Evolutionary conservation across 1,284 basidiomycete genomes (phyloP).

Genomic region (Pseudozyma thailandica): DNA sequence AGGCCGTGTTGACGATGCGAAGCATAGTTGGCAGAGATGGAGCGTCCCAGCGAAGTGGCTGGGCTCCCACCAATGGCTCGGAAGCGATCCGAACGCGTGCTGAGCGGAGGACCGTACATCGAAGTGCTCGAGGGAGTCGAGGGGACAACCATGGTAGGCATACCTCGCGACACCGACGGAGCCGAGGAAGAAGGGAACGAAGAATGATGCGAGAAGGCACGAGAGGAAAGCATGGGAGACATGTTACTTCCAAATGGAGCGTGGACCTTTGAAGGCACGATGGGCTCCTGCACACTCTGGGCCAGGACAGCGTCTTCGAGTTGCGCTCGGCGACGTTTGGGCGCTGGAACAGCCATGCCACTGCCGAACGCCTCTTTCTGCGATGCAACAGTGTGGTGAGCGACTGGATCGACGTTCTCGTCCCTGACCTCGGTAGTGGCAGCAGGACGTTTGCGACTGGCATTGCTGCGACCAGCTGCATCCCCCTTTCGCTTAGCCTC

Average conservation of each 20-base stretch:
- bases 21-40: constrained; percentile 36
- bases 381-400: not conserved
- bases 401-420: constrained; percentile 25
- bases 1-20: constrained; percentile 13
- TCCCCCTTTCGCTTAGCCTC: constrained; percentile 38
- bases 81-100: constrained; percentile 40
- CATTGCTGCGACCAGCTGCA: constrained; percentile 7
- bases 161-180: constrained; percentile 10
- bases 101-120: constrained; percentile 24
- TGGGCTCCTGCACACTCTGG: not conserved
- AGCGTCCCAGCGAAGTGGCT: constrained; percentile 24
- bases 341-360: not conserved
- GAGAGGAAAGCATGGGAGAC: constrained; percentile 34
- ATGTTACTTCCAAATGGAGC: not conserved
- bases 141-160: constrained; percentile 27
- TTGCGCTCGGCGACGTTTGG: constrained; percentile 23
- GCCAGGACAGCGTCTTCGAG: constrained; percentile 17
- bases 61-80: constrained; percentile 34
- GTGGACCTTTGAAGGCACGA: not conserved
- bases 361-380: not conserved
- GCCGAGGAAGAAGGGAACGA: constrained; percentile 24
- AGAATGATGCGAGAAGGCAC: constrained; percentile 26
- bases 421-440: constrained; percentile 12
- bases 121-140: constrained; percentile 22
- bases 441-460: constrained; percentile 27